Evolutionary conservation across 1,284 basidiomycete species (phyloP).

Genomic region (Ganoderma lingzhi): DNA sequence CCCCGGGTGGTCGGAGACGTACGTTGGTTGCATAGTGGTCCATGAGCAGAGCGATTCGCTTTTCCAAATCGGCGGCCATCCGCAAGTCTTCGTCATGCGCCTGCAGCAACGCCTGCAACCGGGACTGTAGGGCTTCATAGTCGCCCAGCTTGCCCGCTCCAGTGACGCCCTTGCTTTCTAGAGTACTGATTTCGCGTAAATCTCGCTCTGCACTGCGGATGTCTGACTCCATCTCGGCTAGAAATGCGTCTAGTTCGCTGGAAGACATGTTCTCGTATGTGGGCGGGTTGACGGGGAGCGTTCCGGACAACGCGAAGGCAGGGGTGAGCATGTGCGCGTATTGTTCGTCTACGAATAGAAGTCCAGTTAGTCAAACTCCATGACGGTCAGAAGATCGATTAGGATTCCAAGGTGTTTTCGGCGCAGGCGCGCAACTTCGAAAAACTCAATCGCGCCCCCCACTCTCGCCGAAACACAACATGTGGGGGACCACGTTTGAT

Average conservation of each 20-base stretch:
- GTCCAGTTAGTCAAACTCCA: not conserved
- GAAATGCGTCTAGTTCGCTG: slow-evolving; percentile 71
- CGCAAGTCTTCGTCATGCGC: slow-evolving; percentile 66
- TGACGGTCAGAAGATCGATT: slow-evolving; percentile 6
- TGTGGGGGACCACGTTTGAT: not conserved
- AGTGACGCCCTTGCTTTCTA: slow-evolving; percentile 75
- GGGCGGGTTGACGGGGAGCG: slow-evolving; percentile 55
- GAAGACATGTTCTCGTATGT: slow-evolving; percentile 69
- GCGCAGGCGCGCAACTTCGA: not conserved
- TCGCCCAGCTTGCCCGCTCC: slow-evolving; percentile 78
- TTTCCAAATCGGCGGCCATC: slow-evolving; percentile 65
- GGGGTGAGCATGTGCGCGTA: slow-evolving; percentile 77
- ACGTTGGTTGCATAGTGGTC: slow-evolving; percentile 76
- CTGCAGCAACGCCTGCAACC: slow-evolving; percentile 63
- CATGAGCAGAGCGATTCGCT: slow-evolving; percentile 67
- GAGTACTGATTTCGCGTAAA: slow-evolving; percentile 73
- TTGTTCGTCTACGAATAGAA: slow-evolving; percentile 64
- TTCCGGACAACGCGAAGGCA: slow-evolving; percentile 72
- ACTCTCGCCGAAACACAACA: not conserved
- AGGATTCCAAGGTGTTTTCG: not conserved
- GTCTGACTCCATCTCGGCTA: slow-evolving; percentile 82
- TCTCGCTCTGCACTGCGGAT: slow-evolving; percentile 82
- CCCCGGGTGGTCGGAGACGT: slow-evolving; percentile 19
- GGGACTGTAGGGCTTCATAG: slow-evolving; percentile 67
- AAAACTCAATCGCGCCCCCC: not conserved